These are phyloP conservation scores for Camelina laxa DNA, from an alignment of 345 rosid species.

Conservation along the genomic window DNA sequence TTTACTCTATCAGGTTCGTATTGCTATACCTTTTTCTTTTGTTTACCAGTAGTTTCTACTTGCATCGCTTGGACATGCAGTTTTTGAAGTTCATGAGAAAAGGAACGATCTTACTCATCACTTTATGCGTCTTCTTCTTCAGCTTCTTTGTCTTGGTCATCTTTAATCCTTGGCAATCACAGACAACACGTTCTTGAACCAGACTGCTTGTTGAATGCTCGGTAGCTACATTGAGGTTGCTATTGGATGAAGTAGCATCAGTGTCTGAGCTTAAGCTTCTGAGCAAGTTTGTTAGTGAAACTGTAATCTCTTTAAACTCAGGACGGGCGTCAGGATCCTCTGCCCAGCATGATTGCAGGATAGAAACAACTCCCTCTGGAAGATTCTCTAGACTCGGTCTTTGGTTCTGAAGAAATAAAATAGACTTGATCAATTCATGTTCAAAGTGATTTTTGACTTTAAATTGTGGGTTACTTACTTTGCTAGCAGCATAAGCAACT, in stretches of 20 bases:
- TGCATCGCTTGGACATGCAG: conserved; percentile 34
- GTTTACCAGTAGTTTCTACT: neutral
- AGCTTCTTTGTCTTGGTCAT: conserved; percentile 21
- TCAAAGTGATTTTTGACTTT: conserved; percentile 9
- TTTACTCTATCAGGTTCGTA: conserved; percentile 18
- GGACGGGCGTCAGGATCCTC: conserved; percentile 66
- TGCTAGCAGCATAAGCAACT: conserved; percentile 64
- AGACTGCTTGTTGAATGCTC: conserved; percentile 27
- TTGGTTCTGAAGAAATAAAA: conserved; percentile 50
- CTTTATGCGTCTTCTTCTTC: conserved; percentile 30
- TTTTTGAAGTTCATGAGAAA: conserved; percentile 38
- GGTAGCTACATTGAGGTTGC: conserved; percentile 12
- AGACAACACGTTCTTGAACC: conserved; percentile 35
- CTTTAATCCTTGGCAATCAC: conserved; percentile 32
- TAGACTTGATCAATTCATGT: conserved; percentile 2
- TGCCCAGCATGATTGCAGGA: conserved; percentile 69
- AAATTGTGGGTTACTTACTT: conserved; percentile 44
- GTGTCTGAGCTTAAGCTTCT: conserved; percentile 33
- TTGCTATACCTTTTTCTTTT: neutral
- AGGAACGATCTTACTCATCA: conserved; percentile 19
- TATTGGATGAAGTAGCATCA: neutral
- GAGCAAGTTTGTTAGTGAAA: conserved; percentile 40
- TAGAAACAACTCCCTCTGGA: conserved; percentile 49
- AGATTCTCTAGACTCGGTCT: conserved; percentile 72
- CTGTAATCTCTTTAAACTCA: conserved; percentile 58